Base-by-base conservation (phyloP, 73 alveolate species). In the Durusdinium trenchii region DNA sequence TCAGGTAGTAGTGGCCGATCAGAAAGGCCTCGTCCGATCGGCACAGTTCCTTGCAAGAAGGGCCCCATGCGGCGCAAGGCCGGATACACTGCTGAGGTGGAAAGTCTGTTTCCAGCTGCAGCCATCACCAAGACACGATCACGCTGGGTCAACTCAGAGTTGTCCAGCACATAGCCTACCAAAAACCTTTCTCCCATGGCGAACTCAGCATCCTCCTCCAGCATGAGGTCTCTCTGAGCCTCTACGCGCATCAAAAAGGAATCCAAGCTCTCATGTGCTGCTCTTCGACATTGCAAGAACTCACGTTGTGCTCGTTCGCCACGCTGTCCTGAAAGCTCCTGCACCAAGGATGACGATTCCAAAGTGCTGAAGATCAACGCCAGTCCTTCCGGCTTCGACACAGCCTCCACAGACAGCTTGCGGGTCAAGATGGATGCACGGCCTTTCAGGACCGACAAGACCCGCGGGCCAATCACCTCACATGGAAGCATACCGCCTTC, bases 271-370 rank as follows among this genome's bases (percentile, higher is more conserved):
- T 62, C 78, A 62, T 62, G 78, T 40, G 78, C 43, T 40, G 38
- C 78, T 62, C 78, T 7, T 23, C 32, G 16, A 40, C 78, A 62
- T 40, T 62, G 78, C 78, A 62, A 40, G 38, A 62, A 62, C 38
- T 62, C 78, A 14, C 78, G 78, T 23, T 62, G 78, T 62, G 78
- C 78, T 14, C 78, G 78, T 62, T 62, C 78, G 38, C 78, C 78
- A 12, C 78, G 20, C 38, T 62, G 78, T 9, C 78, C 78, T 23
- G 78, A 62, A 7, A 62, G 38, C 78, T 23, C 78, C 38, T 62
- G 78, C 78, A 62, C 78, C 20, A 62, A 40, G 20, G 78, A 23
- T 7, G 78, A 62, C 9, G 78, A 35, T 40, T 62, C 78, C 78
- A 62, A 62, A 9, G 78, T 62, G 9, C 32, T 7, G 78, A 62